Evolutionary conservation across 129 eudicot genomes (phyloP), one percentile per base, ranked within the genome.

Genomic region (Apium graveolens): DNA sequence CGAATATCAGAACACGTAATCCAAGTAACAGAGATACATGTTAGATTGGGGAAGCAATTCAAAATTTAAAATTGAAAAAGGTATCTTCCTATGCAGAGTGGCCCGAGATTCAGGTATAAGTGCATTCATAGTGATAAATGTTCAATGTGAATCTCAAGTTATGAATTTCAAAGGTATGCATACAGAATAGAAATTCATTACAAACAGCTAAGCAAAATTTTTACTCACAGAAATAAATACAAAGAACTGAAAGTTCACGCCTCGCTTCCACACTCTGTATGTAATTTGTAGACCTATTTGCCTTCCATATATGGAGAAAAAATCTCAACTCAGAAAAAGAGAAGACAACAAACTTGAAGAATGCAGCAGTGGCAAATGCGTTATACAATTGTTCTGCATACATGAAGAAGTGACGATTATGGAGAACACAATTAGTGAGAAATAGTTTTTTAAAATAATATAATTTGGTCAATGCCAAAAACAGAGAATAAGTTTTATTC

Each of bases 241-340:
- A 88, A 68, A 91, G 92, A 80, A 83, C 92, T 20, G 98, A 91
- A 76, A 90, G 93, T 86, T 91, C 98, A 72, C 51, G 96, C 93
- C 80, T 94, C 26, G 87, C 88, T 79, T 91, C 93, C 98, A 97
- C 90, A 53, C 94, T 90, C 75, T 90, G 96, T 76, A 92, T 91
- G 46, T 78, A 85, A 62, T 84, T 90, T 62, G 81, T 46, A 45
- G 96, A 89, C 76, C 97, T 86, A 86, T 85, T 85, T 20, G 93
- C 98, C 86, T 90, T 91, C 98, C 98, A 91, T 78, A 94, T 91
- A 34, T 96, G 94, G 62, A 90, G 89, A 78, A 94, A 92, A 84
- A 91, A 94, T 70, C 93, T 87, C 92, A 88, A 91, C 87, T 94
- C 98, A 87, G 88, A 91, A 77, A 88, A 85, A 29, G 96, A 88